Evolutionary conservation across 768 basidiomycete genomes (phyloP).

Genomic region (Mycena olivaceomarginata): DNA sequence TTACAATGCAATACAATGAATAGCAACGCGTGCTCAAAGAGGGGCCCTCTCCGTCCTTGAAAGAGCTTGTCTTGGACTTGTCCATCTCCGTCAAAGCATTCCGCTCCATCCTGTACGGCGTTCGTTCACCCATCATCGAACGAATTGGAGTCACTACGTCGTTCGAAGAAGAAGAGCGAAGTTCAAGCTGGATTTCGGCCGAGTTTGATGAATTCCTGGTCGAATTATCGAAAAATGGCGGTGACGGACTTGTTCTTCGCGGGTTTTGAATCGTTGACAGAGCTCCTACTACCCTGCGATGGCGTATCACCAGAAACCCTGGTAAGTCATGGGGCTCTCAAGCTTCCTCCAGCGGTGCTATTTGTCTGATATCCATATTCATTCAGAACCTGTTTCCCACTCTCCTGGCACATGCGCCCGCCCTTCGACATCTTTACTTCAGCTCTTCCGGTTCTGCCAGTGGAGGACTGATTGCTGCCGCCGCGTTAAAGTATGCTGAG

Average conservation of each 20-base stretch:
- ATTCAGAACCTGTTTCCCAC: not conserved
- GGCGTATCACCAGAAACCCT: not conserved
- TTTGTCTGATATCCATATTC: not conserved
- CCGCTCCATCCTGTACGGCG: not conserved
- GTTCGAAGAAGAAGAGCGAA: not conserved
- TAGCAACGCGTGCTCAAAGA: not conserved
- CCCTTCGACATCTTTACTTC: conserved; percentile 14
- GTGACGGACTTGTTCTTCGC: conserved; percentile 2
- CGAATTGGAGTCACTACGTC: not conserved
- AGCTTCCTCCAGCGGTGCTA: not conserved
- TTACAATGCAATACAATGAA: not conserved
- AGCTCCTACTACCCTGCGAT: conserved; percentile 11
- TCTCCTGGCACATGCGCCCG: not conserved
- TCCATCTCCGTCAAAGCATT: conserved; percentile 1
- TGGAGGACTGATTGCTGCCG: not conserved
- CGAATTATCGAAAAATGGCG: not conserved
- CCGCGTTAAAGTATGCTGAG: not conserved
- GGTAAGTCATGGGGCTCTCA: too few species aligned
- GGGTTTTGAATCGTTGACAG: conserved; percentile 4
- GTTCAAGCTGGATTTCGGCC: not conserved
- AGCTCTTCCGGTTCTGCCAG: not conserved
- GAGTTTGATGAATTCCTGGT: not conserved
- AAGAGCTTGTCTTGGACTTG: not conserved
- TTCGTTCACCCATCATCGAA: conserved; percentile 4
- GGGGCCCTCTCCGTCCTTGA: conserved; percentile 5